A percentile compares a stretch with the other conserved stretches of the same genome.
Conservation (phyloP, 768 basidiomycete genomes). For the Hydnomerulius pinastri region DNA sequence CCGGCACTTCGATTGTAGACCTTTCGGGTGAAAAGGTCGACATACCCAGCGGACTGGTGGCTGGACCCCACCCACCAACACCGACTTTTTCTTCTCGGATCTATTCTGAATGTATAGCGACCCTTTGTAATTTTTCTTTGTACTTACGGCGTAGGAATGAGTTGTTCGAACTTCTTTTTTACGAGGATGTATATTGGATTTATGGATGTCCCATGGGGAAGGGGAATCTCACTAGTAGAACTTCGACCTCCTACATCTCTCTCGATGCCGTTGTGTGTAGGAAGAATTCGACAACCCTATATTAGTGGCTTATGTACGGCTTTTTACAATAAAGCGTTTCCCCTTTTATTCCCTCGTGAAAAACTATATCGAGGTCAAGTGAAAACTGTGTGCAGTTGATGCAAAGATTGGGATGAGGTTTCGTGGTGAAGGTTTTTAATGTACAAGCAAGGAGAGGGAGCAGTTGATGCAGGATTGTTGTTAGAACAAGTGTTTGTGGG, state of each 20-base stretch:
- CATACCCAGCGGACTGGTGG: slow-evolving; percentile 75
- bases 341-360: slow-evolving; percentile 12
- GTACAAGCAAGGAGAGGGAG: slow-evolving; percentile 26
- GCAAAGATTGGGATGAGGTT: slow-evolving; percentile 39
- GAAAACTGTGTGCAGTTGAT: slow-evolving; percentile 57
- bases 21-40: slow-evolving; percentile 88
- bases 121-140: slow-evolving; percentile 9
- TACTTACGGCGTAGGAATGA: slow-evolving; percentile 10
- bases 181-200: too few relatives aligned
- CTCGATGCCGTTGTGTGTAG: too few relatives aligned
- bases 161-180: too few relatives aligned
- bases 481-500: slow-evolving; percentile 2
- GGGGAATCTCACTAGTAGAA: too few relatives aligned
- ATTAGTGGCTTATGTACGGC: slow-evolving; percentile 25
- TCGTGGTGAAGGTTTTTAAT: too few relatives aligned
- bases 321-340: slow-evolving; percentile 22
- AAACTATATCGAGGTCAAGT: slow-evolving; percentile 18
- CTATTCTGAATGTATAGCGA: slow-evolving; percentile 30
- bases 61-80: slow-evolving; percentile 82
- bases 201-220: too few relatives aligned
- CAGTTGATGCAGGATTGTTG: slow-evolving; percentile 34
- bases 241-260: too few relatives aligned
- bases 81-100: slow-evolving; percentile 87
- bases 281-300: slow-evolving; percentile 14
- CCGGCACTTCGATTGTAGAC: slow-evolving; percentile 47